A percentile compares a stretch with the other conserved stretches of the same genome.
Conservation (phyloP, 78 protist species). For the Polysphondylium violaceum region DNA sequence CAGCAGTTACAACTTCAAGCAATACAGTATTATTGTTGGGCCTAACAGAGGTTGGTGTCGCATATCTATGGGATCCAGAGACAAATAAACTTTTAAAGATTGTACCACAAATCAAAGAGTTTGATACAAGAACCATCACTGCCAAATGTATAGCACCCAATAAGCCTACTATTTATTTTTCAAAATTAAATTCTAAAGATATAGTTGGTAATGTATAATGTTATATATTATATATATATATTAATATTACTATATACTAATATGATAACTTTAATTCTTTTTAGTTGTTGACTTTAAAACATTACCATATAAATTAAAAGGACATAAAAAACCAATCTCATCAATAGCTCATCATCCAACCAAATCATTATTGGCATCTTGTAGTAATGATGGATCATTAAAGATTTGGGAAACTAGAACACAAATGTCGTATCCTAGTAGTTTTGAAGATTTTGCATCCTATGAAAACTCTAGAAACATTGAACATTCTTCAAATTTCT, state of each 20-base stretch:
- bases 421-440: conserved; percentile 10
- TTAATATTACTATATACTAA: not conserved
- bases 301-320: conserved; percentile 57
- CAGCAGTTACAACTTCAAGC: not conserved
- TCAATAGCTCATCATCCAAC: conserved; percentile 72
- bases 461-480: conserved; percentile 74
- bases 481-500: conserved; percentile 68
- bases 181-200: conserved; percentile 68
- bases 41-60: conserved; percentile 32
- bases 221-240: not conserved
- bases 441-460: conserved; percentile 63
- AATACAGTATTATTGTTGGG: conserved; percentile 16
- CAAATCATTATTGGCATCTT: conserved; percentile 35
- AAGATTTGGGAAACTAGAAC: conserved; percentile 66
- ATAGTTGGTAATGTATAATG: conserved; percentile 52
- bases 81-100: conserved; percentile 60
- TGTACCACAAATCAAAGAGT: conserved; percentile 48
- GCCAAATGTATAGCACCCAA: conserved; percentile 11
- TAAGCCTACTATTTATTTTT: conserved; percentile 24
- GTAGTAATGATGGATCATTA: conserved; percentile 55
- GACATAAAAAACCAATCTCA: conserved; percentile 76
- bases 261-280: not conserved
- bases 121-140: conserved; percentile 41
- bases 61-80: conserved; percentile 64
- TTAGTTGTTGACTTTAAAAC: conserved; percentile 48